Conservation (phyloP, 2,329 filamentous ascomycete genomes). For the Fusarium vanettenii region DNA sequence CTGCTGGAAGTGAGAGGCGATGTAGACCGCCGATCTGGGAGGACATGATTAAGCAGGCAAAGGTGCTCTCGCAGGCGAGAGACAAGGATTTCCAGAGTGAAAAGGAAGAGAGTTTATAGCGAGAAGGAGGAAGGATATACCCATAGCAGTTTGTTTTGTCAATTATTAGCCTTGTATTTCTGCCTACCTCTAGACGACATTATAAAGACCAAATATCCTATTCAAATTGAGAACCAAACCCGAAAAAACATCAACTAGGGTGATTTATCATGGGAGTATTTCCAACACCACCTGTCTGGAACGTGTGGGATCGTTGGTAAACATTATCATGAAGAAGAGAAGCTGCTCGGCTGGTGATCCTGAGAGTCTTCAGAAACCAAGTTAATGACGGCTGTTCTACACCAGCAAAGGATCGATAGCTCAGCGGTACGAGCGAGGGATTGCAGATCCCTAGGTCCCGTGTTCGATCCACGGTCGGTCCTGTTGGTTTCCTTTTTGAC, state of each 20-base stretch:
- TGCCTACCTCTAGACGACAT: too few species aligned
- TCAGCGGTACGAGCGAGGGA: conserved; percentile 40
- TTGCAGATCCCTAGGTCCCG: conserved; percentile 40
- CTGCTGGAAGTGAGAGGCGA: conserved; percentile 42
- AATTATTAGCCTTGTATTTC: neutral
- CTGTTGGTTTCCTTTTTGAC: neutral
- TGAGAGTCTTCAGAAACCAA: neutral
- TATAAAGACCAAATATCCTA: too few species aligned
- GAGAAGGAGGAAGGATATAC: neutral
- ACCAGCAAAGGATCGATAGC: conserved; percentile 31
- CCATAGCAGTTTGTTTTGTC: neutral
- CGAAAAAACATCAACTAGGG: too few species aligned
- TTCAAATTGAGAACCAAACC: too few species aligned
- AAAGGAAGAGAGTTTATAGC: neutral
- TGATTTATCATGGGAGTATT: too few species aligned
- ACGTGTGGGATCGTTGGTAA: too few species aligned
- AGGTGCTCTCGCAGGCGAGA: conserved; percentile 1
- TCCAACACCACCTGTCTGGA: too few species aligned
- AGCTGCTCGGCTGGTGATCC: neutral
- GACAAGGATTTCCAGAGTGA: conserved; percentile 28
- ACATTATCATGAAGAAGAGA: too few species aligned
- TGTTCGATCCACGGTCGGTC: conserved; percentile 40
- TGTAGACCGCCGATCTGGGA: conserved; percentile 13
- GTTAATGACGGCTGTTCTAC: too few species aligned
- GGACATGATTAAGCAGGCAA: conserved; percentile 4